These are phyloP conservation scores for Lactarius hengduanensis DNA, from an alignment of 768 basidiomycete genomes.

Conservation along the genomic window DNA sequence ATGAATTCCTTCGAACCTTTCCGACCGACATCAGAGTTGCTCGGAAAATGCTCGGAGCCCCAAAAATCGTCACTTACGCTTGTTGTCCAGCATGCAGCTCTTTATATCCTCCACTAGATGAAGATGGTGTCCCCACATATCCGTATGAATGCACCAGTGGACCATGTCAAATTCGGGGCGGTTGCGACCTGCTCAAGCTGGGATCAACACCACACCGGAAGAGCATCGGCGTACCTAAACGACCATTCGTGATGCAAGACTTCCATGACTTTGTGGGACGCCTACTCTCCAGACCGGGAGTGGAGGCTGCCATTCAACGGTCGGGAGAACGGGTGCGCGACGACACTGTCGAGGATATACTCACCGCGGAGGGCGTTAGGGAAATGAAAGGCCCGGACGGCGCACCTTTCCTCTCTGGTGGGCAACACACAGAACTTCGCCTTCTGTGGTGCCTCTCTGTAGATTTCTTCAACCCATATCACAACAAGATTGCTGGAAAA, in stretches of 20 bases:
- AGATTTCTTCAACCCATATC: no score
- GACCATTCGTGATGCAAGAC: conserved; percentile 5
- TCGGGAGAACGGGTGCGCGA: no score
- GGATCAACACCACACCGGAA: conserved; percentile 3
- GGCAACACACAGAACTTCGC: no score
- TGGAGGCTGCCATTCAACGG: no score
- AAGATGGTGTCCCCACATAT: conserved; percentile 4
- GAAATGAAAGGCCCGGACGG: no score
- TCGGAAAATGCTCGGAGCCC: conserved; percentile 1
- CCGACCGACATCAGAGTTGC: not conserved
- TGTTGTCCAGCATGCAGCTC: conserved; percentile 10
- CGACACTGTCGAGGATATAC: no score
- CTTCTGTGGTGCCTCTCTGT: no score
- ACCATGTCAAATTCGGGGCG: not conserved
- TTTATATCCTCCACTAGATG: not conserved
- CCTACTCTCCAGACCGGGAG: no score
- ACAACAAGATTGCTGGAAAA: no score
- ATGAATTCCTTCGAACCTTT: not conserved
- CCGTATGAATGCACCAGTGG: conserved; percentile 1
- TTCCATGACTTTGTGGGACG: no score
- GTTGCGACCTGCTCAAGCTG: not conserved
- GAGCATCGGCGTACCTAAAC: conserved; percentile 4
- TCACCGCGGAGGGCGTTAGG: no score
- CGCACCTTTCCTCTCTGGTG: no score
- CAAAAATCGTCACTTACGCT: not conserved